Percentiles rank a stretch among this genome's conserved stretches.
These are phyloP conservation scores for Aureobasidium melanogenum DNA, from an alignment of 2,329 filamentous ascomycete species.

Conservation along the genomic window DNA sequence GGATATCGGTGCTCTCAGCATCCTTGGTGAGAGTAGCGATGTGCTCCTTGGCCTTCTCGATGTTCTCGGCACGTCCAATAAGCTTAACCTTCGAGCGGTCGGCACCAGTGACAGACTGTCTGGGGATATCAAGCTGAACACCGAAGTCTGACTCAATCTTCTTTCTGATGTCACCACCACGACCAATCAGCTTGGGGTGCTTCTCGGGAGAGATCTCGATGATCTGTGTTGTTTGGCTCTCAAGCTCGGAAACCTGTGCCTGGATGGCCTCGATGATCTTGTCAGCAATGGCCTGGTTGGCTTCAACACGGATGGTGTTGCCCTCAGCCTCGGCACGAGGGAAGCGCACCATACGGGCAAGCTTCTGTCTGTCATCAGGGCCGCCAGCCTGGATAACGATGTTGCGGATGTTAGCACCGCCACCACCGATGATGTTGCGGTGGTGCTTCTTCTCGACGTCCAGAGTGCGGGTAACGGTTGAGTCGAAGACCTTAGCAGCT, in stretches of 20 bases:
- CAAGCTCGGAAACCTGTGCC: conserved; percentile 70
- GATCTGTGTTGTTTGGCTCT: conserved; percentile 69
- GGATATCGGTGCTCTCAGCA: conserved; percentile 78
- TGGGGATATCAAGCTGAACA: conserved; percentile 82
- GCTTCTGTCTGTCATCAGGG: conserved; percentile 71
- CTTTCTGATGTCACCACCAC: conserved; percentile 78
- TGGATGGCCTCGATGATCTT: conserved; percentile 79
- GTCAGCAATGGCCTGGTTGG: conserved; percentile 72
- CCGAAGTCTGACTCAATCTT: conserved; percentile 78
- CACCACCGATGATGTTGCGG: conserved; percentile 76
- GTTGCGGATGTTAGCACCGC: conserved; percentile 78
- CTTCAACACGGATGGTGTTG: conserved; percentile 80
- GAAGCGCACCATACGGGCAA: conserved; percentile 88
- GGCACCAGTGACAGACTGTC: conserved; percentile 59
- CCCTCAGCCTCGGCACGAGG: conserved; percentile 70
- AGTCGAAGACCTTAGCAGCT: conserved; percentile 78
- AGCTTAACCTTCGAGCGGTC: conserved; percentile 80
- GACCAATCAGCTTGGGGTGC: conserved; percentile 84
- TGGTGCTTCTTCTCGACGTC: conserved; percentile 95
- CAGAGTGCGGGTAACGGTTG: conserved; percentile 74
- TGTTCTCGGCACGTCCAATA: conserved; percentile 65
- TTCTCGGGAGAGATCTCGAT: conserved; percentile 82
- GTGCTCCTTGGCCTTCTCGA: conserved; percentile 80
- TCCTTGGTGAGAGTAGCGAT: conserved; percentile 72
- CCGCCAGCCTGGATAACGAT: conserved; percentile 85